Base-by-base conservation (phyloP, 2,329 filamentous ascomycete genomes). In the Bertia moriformis region DNA sequence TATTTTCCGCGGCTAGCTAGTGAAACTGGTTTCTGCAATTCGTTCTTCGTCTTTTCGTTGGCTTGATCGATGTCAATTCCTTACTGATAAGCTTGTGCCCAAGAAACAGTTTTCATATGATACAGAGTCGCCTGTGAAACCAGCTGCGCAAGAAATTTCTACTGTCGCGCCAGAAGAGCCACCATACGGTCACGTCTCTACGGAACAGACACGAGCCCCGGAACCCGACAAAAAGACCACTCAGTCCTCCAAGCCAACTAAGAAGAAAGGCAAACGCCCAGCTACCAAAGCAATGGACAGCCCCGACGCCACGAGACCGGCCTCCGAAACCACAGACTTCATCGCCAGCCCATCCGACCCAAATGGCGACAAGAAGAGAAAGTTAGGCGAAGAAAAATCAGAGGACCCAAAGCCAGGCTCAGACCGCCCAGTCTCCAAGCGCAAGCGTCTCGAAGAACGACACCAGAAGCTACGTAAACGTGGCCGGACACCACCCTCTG, bases 401-500 rank as follows among this genome's bases (percentile, higher is more conserved):
- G 17, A 53, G 53, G 15, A 35, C 29, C 41, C 48, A 27, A 46
- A 46, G 39, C 36, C 35, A 13, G 41, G 45, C 10, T 30, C 45
- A 13, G 49, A 52, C n/a, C 55, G 51, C 4, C 50, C 52, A 10
- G 38, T 50, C 4, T 50, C 53, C 17, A 61, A 58, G 42, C 57
- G 58, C 42, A 58, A 52, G 41, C 55, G 58, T 29, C 44, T 57
- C 36, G 54, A 61, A 41, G 58, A 61, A 44, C 52, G 58, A 15
- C 49, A 55, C 41, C 56, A 58, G 45, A 55, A 52, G 40, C 45
- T 52, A 30, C 53, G 55, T 40, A 57, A 53, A 43, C 52, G 55
- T 14, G 56, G 49, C 18, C 51, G 51, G n/a, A 50, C 54, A 33
- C 52, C 56, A 19, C 57, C 57, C 7, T 59, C 59, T 5, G 54